Evolutionary conservation across 2,329 filamentous ascomycete species (phyloP), one percentile per base, ranked within the genome.

Genomic region (Ambrosiella cleistominuta): DNA sequence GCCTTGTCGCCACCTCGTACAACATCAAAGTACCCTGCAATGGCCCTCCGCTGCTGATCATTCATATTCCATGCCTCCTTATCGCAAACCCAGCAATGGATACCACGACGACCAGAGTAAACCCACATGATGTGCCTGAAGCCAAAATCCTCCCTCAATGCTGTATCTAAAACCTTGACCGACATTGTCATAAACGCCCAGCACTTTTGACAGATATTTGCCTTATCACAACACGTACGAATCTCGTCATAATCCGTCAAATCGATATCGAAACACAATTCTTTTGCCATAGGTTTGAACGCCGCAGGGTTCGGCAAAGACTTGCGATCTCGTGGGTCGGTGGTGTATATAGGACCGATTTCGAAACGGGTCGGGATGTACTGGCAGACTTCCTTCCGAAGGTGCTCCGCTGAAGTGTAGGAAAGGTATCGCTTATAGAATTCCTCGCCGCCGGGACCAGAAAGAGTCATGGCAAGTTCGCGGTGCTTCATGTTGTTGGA

Each of bases 161-260:
- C 89, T 11, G 80, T 77, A 68, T 97, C 91, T 11, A 97, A 77
- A 13, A 96, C 88, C 68, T 94, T 93, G 68, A 98, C 91, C 7
- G 93, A 87, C 89, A 98, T 97, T 27, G 88, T 95, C 65, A 95
- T 94, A 70, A 97, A 98, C 54, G 85, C 78, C 93, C 93, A 98
- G 72, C 93, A 98, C 68, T 90, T 93, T 63, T 76, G 77, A 69
- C 93, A 98, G 63, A 98, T 97, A 64, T 87, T 94, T 7, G 91
- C 88, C 68, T 91, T 90, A 65, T 84, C 82, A 69, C 93, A 98
- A 72, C 93, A 98, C 36, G 90, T 96, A 64, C 93, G 83, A 63
- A 98, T 87, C 63, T 95, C 88, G 68, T 98, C 93, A 71, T 98
- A 98, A 72, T 97, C 93, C 57, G 93, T 97, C 79, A 98, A 79